These are phyloP conservation scores for Phellinidium pouzarii DNA, from an alignment of 1,284 basidiomycete species.

Conservation along the genomic window DNA sequence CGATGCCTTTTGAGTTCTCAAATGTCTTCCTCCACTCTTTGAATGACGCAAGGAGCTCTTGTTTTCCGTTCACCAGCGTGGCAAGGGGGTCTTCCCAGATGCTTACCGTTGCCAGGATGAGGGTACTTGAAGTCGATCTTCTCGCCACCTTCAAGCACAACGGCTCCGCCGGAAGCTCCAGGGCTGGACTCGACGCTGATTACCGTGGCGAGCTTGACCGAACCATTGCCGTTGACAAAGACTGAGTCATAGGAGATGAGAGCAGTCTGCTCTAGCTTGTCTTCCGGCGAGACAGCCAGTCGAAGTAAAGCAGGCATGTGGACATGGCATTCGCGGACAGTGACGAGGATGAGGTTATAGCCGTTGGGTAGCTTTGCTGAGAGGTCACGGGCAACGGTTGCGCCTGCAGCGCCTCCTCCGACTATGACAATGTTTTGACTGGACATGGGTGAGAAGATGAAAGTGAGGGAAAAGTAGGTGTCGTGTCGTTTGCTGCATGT, in stretches of 20 bases:
- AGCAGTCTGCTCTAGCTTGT: slow-evolving; percentile 29
- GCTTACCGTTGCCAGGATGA: slow-evolving; percentile 53
- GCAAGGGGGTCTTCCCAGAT: slow-evolving; percentile 44
- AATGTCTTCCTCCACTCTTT: slow-evolving; percentile 40
- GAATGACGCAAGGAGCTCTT: slow-evolving; percentile 35
- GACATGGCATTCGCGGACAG: slow-evolving; percentile 29
- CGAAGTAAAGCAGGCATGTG: slow-evolving; percentile 31
- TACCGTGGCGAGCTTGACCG: slow-evolving; percentile 39
- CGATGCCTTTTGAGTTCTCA: slow-evolving; percentile 40
- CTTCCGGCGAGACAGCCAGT: slow-evolving; percentile 29
- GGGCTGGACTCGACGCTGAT: slow-evolving; percentile 35
- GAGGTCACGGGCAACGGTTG: slow-evolving; percentile 26
- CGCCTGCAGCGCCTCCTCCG: slow-evolving; percentile 33
- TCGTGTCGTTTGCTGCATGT: too few species aligned
- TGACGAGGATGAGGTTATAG: slow-evolving; percentile 32
- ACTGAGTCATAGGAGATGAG: slow-evolving; percentile 30
- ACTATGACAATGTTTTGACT: slow-evolving; percentile 33
- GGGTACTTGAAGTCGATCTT: slow-evolving; percentile 29
- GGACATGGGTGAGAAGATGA: slow-evolving; percentile 21
- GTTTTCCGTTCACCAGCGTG: background rate
- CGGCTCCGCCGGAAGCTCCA: slow-evolving; percentile 33
- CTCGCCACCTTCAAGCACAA: slow-evolving; percentile 44
- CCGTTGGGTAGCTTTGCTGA: slow-evolving; percentile 28
- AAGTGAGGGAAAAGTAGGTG: background rate
- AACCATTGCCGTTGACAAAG: slow-evolving; percentile 40